phyloP scores from a whole-genome alignment of 495 filamentous ascomycete genomes.

The Tricharina praecox region DNA sequence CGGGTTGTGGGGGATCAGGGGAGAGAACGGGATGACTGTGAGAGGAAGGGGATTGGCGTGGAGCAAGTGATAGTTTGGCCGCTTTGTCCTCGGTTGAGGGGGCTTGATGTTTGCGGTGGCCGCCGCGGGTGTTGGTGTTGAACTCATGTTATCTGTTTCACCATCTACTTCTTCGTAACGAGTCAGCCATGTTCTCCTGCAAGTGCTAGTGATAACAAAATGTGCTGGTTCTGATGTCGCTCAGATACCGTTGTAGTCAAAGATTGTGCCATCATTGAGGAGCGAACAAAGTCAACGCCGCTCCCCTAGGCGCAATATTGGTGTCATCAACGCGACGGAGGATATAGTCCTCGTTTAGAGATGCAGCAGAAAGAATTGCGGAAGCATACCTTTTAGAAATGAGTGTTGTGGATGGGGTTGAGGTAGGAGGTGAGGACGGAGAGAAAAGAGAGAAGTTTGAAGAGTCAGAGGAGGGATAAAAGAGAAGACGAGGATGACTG shows the following conservation, averaged over 20 bases:
- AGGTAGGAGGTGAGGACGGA: background rate
- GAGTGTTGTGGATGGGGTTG: background rate
- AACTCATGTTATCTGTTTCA: conserved; percentile 5
- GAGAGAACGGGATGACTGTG: conserved; percentile 61
- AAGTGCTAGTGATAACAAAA: conserved; percentile 8
- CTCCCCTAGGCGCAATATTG: conserved; percentile 40
- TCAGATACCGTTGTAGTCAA: conserved; percentile 99
- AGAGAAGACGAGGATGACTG: too few species aligned
- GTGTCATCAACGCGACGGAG: conserved; percentile 44
- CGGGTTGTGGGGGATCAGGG: conserved; percentile 82
- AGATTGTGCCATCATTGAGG: conserved; percentile 56
- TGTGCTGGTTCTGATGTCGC: conserved; percentile 31
- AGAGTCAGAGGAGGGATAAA: background rate
- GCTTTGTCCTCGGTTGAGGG: conserved; percentile 12
- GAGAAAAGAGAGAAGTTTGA: background rate
- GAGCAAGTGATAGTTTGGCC: conserved; percentile 50
- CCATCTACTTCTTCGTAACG: too few species aligned
- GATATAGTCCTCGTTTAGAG: background rate
- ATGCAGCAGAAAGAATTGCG: background rate
- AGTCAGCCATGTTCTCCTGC: conserved; percentile 1
- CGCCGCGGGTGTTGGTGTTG: conserved; percentile 12
- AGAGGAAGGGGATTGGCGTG: conserved; percentile 70
- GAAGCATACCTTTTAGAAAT: conserved; percentile 2
- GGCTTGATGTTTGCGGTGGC: conserved; percentile 29
- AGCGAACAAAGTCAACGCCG: conserved; percentile 57